Percentiles rank a stretch among this genome's conserved stretches.
Conservation (phyloP, 257 asterid genomes). For the Gentiana dahurica region DNA sequence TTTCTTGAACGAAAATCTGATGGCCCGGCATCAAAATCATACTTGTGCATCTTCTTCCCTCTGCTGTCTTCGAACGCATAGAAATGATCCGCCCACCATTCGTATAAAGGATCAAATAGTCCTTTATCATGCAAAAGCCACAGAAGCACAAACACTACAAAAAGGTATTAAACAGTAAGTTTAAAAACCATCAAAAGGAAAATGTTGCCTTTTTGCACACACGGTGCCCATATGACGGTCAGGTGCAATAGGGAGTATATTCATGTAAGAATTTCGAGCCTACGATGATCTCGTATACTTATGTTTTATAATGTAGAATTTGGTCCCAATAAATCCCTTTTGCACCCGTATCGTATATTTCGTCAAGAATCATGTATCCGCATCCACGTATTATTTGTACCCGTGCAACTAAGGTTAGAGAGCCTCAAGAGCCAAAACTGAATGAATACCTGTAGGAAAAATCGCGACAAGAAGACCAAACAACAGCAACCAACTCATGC, state of each 20-base stretch:
- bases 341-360: no score
- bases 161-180: no score
- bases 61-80: conserved; percentile 26
- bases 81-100: conserved; percentile 95
- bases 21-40: conserved; percentile 18
- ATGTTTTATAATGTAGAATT: no score
- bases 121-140: conserved; percentile 91
- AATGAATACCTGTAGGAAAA: conserved; percentile 64
- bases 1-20: conserved; percentile 22
- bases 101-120: conserved; percentile 74
- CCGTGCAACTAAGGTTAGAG: no score
- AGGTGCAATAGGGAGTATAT: no score
- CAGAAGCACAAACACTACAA: conserved; percentile 56
- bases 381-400: no score
- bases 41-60: conserved; percentile 13
- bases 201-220: no score
- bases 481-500: conserved; percentile 76
- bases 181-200: neutral
- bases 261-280: neutral
- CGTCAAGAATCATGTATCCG: no score
- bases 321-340: no score
- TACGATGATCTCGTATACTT: no score
- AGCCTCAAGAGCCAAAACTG: conserved; percentile 2
- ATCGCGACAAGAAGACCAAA: conserved; percentile 68
- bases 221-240: no score